Conservation (phyloP, 208 protist genomes). For the Leptomonas seymouri region DNA sequence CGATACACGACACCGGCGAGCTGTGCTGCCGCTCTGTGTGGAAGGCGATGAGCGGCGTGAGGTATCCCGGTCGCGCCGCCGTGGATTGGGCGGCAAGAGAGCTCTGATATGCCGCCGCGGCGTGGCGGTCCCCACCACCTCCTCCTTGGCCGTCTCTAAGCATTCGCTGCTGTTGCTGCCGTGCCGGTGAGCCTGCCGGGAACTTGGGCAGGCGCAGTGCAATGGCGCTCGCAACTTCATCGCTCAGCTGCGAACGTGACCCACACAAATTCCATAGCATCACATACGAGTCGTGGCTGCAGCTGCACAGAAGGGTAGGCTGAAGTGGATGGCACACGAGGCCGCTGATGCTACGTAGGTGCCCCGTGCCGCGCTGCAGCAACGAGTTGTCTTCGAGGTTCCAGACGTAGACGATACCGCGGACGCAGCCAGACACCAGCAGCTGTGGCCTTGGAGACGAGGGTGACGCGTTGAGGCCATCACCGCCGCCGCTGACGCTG, state of each 20-base stretch:
- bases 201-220: slow-evolving; percentile 31
- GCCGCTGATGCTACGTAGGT: slow-evolving; percentile 62
- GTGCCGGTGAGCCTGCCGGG: slow-evolving; percentile 17
- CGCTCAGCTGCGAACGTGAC: slow-evolving; percentile 14
- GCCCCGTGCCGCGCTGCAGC: slow-evolving; percentile 52
- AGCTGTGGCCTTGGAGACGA: slow-evolving; percentile 10
- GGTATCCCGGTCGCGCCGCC: slow-evolving; percentile 5
- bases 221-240: slow-evolving; percentile 9
- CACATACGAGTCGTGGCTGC: slow-evolving; percentile 61
- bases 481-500: not conserved
- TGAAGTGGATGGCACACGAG: slow-evolving; percentile 64
- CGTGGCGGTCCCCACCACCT: not conserved
- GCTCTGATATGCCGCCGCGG: slow-evolving; percentile 6
- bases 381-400: slow-evolving; percentile 66
- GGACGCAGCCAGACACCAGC: slow-evolving; percentile 90
- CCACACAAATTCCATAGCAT: slow-evolving; percentile 62
- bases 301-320: slow-evolving; percentile 47
- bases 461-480: not conserved
- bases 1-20: slow-evolving; percentile 56
- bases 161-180: slow-evolving; percentile 15
- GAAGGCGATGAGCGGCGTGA: slow-evolving; percentile 38
- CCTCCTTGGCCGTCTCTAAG: not conserved
- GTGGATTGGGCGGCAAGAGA: slow-evolving; percentile 14
- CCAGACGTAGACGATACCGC: slow-evolving; percentile 91
- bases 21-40: slow-evolving; percentile 64